Base-by-base conservation (phyloP, 75 land plant genomes). In the Gnetum montanum region DNA sequence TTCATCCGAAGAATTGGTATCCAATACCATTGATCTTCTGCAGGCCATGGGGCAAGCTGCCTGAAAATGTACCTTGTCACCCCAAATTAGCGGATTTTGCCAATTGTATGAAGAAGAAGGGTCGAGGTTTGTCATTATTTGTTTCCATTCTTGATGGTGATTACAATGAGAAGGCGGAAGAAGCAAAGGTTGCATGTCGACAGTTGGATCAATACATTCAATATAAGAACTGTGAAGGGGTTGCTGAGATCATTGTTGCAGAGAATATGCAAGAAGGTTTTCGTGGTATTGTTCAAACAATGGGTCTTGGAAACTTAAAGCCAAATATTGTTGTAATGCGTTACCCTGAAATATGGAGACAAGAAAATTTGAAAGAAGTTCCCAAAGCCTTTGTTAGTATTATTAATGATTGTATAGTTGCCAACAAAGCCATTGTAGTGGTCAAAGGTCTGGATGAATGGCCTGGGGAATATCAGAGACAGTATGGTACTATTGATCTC, bases 31-130 rank as follows among this genome's bases (percentile, higher is more conserved):
- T 95, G 4, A 70, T 95, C 43, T 90, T 95, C 70, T 95, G 99
- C 69, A 83, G 96, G 44, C 99, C 99, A 26, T 95, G 99, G 99
- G 99, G 97, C 8, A 90, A 81, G 61, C 82, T 95, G 11, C 99
- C 99, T 8, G 78, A 78, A 45, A 94, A 95, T 58, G 99, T 90
- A 1, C 99, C 99, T 0, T 95, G 99, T 56, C 99, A 95, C 63
- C 99, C 99, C 11, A 95, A 95, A 73, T 92, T 95, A 49, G 97
- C 97, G 8, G 99, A 95, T 62, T 95, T 95, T 74, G 99, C 99
- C 2, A 95, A 90, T 66, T 95, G 88, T 73, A 84, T 95, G 96
- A 95, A 95, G 88, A 95, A 95, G 67, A 90, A 95, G 60, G 99
- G 99, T 10, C 82, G 99, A 23, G 99, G 99, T 22, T 83, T 95